phyloP scores from a whole-genome alignment of 805 yeast genomes.

The Monosporozyma aerobia region DNA sequence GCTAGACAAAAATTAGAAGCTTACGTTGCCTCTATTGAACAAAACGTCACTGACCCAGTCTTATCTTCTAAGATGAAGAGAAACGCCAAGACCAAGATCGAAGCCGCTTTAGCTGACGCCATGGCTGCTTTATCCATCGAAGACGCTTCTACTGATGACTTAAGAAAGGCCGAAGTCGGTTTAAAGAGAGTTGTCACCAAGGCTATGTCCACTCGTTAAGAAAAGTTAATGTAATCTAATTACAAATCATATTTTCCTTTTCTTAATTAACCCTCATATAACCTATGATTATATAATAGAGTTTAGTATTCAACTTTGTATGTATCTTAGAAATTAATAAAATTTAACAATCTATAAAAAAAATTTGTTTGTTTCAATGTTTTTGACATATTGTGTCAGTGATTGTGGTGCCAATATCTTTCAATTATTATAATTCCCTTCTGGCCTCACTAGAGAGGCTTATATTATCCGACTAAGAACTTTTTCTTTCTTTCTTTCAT shows the following conservation, averaged over 20 bases:
- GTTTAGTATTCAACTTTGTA: slow-evolving; percentile 1
- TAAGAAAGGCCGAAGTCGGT: slow-evolving; percentile 98
- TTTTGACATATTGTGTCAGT: too few relatives aligned
- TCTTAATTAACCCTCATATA: background rate
- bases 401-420: too few relatives aligned
- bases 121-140: slow-evolving; percentile 94
- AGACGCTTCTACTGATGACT: slow-evolving; percentile 93
- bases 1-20: slow-evolving; percentile 98
- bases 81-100: slow-evolving; percentile 94
- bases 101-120: slow-evolving; percentile 96
- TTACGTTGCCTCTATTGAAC: slow-evolving; percentile 91
- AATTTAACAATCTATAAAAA: slow-evolving; percentile 1
- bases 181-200: slow-evolving; percentile 99
- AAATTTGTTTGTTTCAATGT: too few relatives aligned
- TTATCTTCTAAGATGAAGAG: slow-evolving; percentile 95
- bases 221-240: background rate
- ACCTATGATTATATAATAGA: slow-evolving; percentile 1
- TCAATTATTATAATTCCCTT: too few relatives aligned
- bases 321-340: slow-evolving; percentile 5
- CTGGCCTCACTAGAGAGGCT: background rate
- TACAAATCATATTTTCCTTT: background rate
- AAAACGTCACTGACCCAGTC: slow-evolving; percentile 96
- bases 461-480: too few relatives aligned
- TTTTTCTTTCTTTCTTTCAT: too few relatives aligned
- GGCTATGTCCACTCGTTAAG: slow-evolving; percentile 97